Evolutionary conservation across 176 grass and related monocot genomes (phyloP).

Genomic region (Musa itinerans): DNA sequence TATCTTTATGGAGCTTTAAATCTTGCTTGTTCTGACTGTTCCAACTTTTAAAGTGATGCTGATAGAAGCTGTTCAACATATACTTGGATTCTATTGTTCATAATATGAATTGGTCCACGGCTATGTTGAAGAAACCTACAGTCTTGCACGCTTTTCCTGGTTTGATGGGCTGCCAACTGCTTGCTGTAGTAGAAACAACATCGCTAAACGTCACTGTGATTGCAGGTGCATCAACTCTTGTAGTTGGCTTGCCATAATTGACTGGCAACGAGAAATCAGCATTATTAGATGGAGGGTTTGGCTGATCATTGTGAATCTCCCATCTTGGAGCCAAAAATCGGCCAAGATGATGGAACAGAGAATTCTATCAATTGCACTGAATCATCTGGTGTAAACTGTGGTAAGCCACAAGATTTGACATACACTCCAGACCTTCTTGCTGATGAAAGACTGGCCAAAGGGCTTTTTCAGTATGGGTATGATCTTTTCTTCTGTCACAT

Average conservation of each 20-base stretch:
- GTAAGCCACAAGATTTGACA: constrained; percentile 9
- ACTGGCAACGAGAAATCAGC: constrained; percentile 6
- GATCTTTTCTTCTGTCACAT: constrained; percentile 3
- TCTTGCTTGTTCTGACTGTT: constrained; percentile 40
- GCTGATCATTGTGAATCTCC: constrained; percentile 17
- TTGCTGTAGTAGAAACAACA: constrained; percentile 41
- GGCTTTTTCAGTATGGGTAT: constrained; percentile 89
- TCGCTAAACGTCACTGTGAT: constrained; percentile 51
- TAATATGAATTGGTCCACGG: constrained; percentile 41
- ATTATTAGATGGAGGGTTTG: constrained; percentile 34
- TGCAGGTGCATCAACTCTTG: constrained; percentile 71
- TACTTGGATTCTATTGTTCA: constrained; percentile 49
- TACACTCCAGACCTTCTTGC: constrained; percentile 20
- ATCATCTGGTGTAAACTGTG: constrained; percentile 11
- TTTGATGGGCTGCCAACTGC: constrained; percentile 36
- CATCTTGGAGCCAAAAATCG: constrained; percentile 27
- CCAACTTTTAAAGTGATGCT: constrained; percentile 42
- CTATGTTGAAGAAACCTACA: constrained; percentile 35
- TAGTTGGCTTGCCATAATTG: constrained; percentile 28
- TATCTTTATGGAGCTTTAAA: constrained; percentile 18
- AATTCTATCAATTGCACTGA: neutral
- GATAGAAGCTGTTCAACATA: constrained; percentile 52
- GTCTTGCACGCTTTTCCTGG: constrained; percentile 28
- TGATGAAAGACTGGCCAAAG: constrained; percentile 35
- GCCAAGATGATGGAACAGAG: constrained; percentile 24